Evolutionary conservation across 2,329 filamentous ascomycete genomes (phyloP), one percentile per base, ranked within the genome.

Genomic region (Hymenoscyphus scutula): DNA sequence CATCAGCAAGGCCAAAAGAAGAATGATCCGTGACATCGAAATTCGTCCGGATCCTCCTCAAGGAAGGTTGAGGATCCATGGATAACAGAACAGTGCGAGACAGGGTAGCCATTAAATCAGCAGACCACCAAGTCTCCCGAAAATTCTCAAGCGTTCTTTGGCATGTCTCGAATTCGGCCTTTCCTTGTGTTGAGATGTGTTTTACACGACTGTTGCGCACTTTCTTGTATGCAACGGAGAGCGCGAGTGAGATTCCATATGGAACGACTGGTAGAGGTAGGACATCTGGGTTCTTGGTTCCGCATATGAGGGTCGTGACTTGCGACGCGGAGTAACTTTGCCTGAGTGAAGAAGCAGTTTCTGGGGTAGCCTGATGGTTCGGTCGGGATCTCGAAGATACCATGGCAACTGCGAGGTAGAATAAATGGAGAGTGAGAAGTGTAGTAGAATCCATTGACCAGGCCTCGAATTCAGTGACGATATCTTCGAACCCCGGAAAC

Each of bases 191-290:
- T 15, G 23, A 32, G 5, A 53, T 29, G 25, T 60, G 58, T 5
- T 19, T 29, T 17, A 60, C 19, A 4, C 58, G 17, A 23, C 51
- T 60, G 6, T 60, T 51, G 13, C 58, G 58, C 32, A 60, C 34
- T 19, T 54, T 53, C 17, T 41, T 62, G 32, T 62, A 59, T 15
- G 55, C 41, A 10, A 62, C 34, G 5, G 60, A 58, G 27, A 62
- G 56, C 10, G 60, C 60, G 25, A 62, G 48, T 5, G 60, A 62
- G 41, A 62, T 38, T 5, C 45, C 53, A 41, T 58, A 58, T n/a
- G 55, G 56, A 5, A 58, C 56, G 5, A 62, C 29, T 19, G 56
- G 60, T 29, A 58, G 15, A n/a, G 55, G 51, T 10, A 54, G 23
- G 25, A 54, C 53, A 54, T 60, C 58, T 17, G 58, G 30, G 7